These are phyloP conservation scores for Microcyclospora pomicola DNA, from an alignment of 2,329 filamentous ascomycete species.

Conservation along the genomic window DNA sequence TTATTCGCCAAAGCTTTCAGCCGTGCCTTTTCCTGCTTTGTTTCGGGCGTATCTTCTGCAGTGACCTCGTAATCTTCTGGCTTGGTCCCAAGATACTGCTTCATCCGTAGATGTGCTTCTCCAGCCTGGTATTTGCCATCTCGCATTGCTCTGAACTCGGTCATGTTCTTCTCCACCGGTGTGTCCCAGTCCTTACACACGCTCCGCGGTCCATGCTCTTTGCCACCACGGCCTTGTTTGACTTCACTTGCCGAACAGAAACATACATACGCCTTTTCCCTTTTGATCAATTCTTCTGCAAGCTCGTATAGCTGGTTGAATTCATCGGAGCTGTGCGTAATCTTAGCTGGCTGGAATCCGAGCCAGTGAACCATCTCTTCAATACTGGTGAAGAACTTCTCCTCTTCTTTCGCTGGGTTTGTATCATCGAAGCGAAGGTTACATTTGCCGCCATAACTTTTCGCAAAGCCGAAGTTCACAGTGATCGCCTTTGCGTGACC, in stretches of 20 bases:
- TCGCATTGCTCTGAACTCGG: constrained; percentile 78
- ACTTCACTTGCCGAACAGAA: constrained; percentile 74
- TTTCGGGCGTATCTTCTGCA: constrained; percentile 18
- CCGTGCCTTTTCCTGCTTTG: constrained; percentile 22
- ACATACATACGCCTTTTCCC: constrained; percentile 66
- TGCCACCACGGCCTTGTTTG: constrained; percentile 70
- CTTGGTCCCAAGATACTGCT: constrained; percentile 55
- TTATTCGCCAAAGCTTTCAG: constrained; percentile 48
- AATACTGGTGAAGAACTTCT: constrained; percentile 80
- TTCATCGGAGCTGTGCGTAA: constrained; percentile 84
- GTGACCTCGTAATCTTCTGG: constrained; percentile 21
- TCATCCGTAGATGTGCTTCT: constrained; percentile 82
- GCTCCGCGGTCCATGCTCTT: constrained; percentile 54
- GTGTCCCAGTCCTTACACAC: constrained; percentile 70
- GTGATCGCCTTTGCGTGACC: constrained; percentile 93
- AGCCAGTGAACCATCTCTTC: constrained; percentile 79
- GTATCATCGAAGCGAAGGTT: constrained; percentile 84
- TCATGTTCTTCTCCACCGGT: constrained; percentile 59
- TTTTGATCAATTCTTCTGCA: constrained; percentile 67
- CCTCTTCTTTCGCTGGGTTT: constrained; percentile 85
- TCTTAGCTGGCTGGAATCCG: constrained; percentile 61
- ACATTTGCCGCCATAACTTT: constrained; percentile 63
- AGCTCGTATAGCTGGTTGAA: constrained; percentile 79
- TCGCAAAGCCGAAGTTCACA: constrained; percentile 91
- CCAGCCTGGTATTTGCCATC: constrained; percentile 80